These are phyloP conservation scores for Erysimum pusillum DNA, from an alignment of 441 rosid species.

Conservation along the genomic window DNA sequence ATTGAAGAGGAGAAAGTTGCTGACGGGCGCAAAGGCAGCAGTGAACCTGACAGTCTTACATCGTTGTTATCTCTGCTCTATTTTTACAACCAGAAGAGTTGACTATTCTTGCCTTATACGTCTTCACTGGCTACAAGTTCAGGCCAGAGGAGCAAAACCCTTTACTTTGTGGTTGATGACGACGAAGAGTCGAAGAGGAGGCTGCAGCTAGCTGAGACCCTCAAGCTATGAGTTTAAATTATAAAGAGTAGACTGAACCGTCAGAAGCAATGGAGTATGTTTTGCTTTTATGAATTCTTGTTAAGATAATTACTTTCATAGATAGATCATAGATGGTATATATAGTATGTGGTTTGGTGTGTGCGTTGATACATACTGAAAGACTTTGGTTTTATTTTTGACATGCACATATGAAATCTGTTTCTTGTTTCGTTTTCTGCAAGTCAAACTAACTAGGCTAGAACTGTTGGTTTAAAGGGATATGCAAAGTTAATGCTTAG, in stretches of 20 bases:
- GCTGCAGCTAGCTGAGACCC: too few relatives aligned
- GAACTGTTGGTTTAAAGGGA: constrained; percentile 3
- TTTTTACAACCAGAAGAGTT: too few relatives aligned
- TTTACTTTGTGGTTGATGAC: too few relatives aligned
- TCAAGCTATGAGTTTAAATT: too few relatives aligned
- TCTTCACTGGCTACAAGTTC: too few relatives aligned
- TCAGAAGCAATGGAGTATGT: constrained; percentile 6
- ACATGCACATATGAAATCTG: constrained; percentile 30
- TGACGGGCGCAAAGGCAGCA: too few relatives aligned
- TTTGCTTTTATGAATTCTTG: neutral
- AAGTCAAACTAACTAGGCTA: constrained; percentile 11
- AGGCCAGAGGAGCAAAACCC: too few relatives aligned
- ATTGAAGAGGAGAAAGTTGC: too few relatives aligned
- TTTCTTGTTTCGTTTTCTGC: neutral
- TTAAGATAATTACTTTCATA: neutral
- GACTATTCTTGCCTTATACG: too few relatives aligned
- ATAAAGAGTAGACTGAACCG: neutral
- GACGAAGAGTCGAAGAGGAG: too few relatives aligned
- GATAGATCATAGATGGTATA: neutral
- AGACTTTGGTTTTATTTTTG: neutral
- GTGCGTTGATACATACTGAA: neutral
- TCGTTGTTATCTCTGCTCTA: too few relatives aligned
- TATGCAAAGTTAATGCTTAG: neutral
- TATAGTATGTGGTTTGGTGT: neutral
- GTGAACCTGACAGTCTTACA: too few relatives aligned